Evolutionary conservation across 495 filamentous ascomycete species (phyloP).

Genomic region (Emericellopsis terricola): DNA sequence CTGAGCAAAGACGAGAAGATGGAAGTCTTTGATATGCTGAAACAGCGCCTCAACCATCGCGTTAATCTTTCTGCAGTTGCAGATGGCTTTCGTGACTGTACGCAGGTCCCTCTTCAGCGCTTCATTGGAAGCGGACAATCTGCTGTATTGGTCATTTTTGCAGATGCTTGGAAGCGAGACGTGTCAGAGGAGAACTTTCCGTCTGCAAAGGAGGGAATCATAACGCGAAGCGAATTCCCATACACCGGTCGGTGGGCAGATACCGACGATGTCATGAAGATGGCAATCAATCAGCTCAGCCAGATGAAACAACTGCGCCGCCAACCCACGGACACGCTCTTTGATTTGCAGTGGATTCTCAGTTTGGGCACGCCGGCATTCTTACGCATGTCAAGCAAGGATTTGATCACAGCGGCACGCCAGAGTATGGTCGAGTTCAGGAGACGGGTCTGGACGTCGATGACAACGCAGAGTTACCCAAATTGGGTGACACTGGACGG

Average conservation of each 20-base stretch:
- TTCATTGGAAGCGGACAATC: slow-evolving; percentile 1
- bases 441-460: neutral
- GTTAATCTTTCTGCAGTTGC: neutral
- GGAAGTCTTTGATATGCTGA: too few relatives aligned
- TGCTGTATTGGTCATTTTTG: slow-evolving; percentile 1
- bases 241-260: neutral
- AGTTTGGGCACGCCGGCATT: too few relatives aligned
- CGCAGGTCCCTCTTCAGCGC: neutral
- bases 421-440: neutral
- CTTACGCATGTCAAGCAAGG: too few relatives aligned
- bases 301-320: neutral
- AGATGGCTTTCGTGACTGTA: neutral
- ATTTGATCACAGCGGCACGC: too few relatives aligned
- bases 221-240: neutral
- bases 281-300: neutral
- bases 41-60: too few relatives aligned
- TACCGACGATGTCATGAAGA: neutral
- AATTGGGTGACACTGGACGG: neutral
- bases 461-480: neutral
- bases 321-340: neutral
- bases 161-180: slow-evolving; percentile 1
- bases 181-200: slow-evolving; percentile 1
- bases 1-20: too few relatives aligned
- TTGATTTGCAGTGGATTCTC: neutral
- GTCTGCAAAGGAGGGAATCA: neutral